Base-by-base conservation (phyloP, 2,329 filamentous ascomycete genomes). In the Pseudogymnoascus sp. region DNA sequence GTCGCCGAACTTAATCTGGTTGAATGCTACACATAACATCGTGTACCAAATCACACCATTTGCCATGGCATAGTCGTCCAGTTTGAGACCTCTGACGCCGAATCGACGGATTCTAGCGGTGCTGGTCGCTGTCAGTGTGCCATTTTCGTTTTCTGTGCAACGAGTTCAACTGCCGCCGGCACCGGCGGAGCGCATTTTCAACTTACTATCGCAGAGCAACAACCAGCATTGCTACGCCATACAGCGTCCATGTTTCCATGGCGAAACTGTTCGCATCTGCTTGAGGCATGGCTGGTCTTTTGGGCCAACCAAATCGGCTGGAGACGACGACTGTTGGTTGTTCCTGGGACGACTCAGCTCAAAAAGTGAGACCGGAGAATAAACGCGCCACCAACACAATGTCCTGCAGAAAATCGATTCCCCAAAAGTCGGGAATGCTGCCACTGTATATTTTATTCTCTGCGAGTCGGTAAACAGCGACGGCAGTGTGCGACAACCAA, bases 11-110 rank as follows among this genome's bases (percentile, higher is more conserved):
- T 76, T 74, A 42, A 81, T 75, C 67, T 78, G 61, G 62, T 80
- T 80, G 59, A 81, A 68, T 0, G 78, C 70, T 8, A 79, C 74
- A 63, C 76, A 78, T 29, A 81, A 70, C 16, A 80, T 67, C 0
- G 79, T 81, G 66, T 79, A 81, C 74, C 76, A 78, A 16, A 78
- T n/a, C 14, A 75, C 68, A 1, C 74, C 75, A 61, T 76, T 75
- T 2, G 76, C n/a, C 74, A 80, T 79, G 21, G 80, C 42, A 62
- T 74, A 80, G 67, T 80, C 78, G 64, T 80, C 79, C 4, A 66
- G 47, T 66, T 79, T 77, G 14, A 80, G 72, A 59, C 74, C 71
- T n/a, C 68, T 70, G 38, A 77, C 66, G 6, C 77, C 75, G 21
- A 77, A 69, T 62, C 76, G 74, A 61, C 74, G 74, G 61, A 76